Evolutionary conservation across 2,329 filamentous ascomycete species (phyloP).

Genomic region (Fusarium nisikadoi): DNA sequence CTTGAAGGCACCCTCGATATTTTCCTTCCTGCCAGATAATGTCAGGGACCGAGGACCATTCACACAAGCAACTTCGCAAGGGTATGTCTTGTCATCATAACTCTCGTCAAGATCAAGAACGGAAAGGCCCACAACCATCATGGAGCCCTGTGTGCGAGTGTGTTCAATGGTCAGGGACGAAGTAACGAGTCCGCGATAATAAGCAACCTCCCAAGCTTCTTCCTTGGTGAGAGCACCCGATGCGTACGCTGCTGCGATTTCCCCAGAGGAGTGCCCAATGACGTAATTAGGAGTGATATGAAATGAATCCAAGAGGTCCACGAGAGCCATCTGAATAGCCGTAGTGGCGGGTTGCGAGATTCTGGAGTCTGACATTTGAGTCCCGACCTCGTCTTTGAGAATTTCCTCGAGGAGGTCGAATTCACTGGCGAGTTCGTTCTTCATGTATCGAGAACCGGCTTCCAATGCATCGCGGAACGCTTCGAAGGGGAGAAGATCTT

Average conservation of each 20-base stretch:
- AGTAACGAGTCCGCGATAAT: constrained; percentile 53
- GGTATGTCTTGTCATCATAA: constrained; percentile 33
- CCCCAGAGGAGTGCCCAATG: constrained; percentile 59
- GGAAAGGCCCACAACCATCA: constrained; percentile 56
- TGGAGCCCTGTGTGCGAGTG: constrained; percentile 50
- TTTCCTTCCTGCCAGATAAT: constrained; percentile 53
- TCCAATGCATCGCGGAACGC: constrained; percentile 55
- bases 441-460: constrained; percentile 48
- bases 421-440: constrained; percentile 42
- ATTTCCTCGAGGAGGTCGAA: constrained; percentile 54
- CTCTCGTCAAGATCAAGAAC: constrained; percentile 43
- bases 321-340: constrained; percentile 55
- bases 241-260: constrained; percentile 59
- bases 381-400: constrained; percentile 38
- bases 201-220: constrained; percentile 56
- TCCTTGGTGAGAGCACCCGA: constrained; percentile 50
- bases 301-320: constrained; percentile 53
- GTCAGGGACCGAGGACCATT: constrained; percentile 58
- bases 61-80: constrained; percentile 55
- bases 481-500: constrained; percentile 54
- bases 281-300: constrained; percentile 49
- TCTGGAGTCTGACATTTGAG: constrained; percentile 48
- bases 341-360: constrained; percentile 57
- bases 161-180: constrained; percentile 42
- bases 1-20: constrained; percentile 46